A percentile compares a stretch with the other conserved stretches of the same genome.
phyloP scores from a whole-genome alignment of 371 early-diverging fungal genomes.

The Syncephalastrum monosporum region DNA sequence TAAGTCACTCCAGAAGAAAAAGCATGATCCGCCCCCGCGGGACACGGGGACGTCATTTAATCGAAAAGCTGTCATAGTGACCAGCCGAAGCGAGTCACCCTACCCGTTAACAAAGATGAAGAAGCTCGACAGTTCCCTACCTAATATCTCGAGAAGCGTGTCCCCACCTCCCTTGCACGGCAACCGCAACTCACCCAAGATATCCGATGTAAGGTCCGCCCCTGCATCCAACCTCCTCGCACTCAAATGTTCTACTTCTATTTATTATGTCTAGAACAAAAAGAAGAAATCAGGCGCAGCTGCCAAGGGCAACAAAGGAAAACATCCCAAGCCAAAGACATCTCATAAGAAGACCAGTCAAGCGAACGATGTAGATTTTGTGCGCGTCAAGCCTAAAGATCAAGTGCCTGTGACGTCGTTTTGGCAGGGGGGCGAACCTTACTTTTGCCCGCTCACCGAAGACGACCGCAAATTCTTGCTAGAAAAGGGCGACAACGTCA shows the following conservation, averaged over 20 bases:
- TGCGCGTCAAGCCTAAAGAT: constrained; percentile 53
- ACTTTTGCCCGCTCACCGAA: constrained; percentile 81
- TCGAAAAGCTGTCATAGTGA: neutral
- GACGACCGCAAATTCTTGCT: constrained; percentile 76
- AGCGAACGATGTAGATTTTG: constrained; percentile 33
- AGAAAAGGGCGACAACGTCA: constrained; percentile 30
- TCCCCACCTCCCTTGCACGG: constrained; percentile 24
- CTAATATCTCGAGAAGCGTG: constrained; percentile 20
- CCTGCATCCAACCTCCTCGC: too few species aligned
- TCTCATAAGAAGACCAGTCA: constrained; percentile 1
- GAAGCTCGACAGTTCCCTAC: constrained; percentile 18
- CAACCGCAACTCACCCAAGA: constrained; percentile 24
- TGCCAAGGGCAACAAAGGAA: constrained; percentile 12
- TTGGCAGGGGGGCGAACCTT: constrained; percentile 81
- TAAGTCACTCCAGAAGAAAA: too few species aligned
- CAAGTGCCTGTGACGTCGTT: constrained; percentile 83
- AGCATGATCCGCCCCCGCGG: neutral
- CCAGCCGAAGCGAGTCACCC: constrained; percentile 26
- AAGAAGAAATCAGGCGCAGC: constrained; percentile 9
- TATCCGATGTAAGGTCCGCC: constrained; percentile 12
- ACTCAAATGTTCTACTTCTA: too few species aligned
- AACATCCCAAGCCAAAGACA: constrained; percentile 11
- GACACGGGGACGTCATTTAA: neutral
- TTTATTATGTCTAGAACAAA: neutral
- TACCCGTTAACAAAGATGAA: constrained; percentile 28